phyloP scores from a whole-genome alignment of 2,329 filamentous ascomycete genomes.

The Venturiaceae sp. region DNA sequence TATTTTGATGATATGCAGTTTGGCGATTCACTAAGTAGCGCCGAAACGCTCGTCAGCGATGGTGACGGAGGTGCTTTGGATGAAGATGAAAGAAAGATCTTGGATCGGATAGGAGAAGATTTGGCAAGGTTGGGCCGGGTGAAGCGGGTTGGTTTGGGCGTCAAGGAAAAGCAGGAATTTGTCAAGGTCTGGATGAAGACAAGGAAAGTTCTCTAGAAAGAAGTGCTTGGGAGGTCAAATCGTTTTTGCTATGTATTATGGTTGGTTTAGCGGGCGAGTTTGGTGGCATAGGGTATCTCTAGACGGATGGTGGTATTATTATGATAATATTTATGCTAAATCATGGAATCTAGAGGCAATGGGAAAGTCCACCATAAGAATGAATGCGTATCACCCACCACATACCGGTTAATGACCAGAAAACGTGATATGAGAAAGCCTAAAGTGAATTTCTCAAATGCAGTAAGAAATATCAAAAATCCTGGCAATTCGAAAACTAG shows the following conservation, averaged over 20 bases:
- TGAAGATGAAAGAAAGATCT: constrained; percentile 54
- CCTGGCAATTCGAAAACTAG: too few relatives aligned
- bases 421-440: too few relatives aligned
- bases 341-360: too few relatives aligned
- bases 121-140: constrained; percentile 80
- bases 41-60: constrained; percentile 15
- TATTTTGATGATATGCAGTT: constrained; percentile 34
- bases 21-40: constrained; percentile 15
- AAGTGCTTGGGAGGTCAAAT: neutral
- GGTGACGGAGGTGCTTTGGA: constrained; percentile 21
- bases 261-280: neutral
- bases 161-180: constrained; percentile 76
- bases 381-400: too few relatives aligned
- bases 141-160: constrained; percentile 76
- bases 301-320: neutral
- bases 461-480: too few relatives aligned
- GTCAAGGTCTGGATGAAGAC: constrained; percentile 55
- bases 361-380: too few relatives aligned
- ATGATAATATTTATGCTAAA: neutral
- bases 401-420: too few relatives aligned
- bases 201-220: neutral
- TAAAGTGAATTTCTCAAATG: too few relatives aligned
- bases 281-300: neutral
- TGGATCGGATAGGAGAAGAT: constrained; percentile 76
- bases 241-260: neutral